Evolutionary conservation across 148 eudicot species (phyloP), one percentile per base, ranked within the genome.

Genomic region (Agrostemma githago): DNA sequence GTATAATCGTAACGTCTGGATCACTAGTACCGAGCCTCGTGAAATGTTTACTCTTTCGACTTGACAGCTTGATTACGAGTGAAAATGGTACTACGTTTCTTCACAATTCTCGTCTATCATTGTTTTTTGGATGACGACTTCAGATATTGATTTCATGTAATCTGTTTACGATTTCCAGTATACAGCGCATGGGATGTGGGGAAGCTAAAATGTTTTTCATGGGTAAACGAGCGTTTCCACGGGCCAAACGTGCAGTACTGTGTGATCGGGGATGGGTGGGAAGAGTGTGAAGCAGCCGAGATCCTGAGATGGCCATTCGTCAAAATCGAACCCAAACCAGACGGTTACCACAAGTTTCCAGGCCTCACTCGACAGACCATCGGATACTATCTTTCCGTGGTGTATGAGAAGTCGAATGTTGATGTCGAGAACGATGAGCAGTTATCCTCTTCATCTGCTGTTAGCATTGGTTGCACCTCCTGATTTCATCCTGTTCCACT

Each of bases 141-240:
- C 34, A 26, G 34, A 26, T 26, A 26, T 20, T 2, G 38, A 12
- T 71, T 12, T 56, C 34, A 14, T 48, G 48, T 7, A 6, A 54
- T 40, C 3, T 21, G 14, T 3, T 70, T 6, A 19, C 56, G 48
- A 66, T 38, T 81, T 80, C 37, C 89, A 94, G 98, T 94, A n/a
- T 94, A 91, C 82, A 94, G 98, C 85, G 87, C 98, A 63, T 89
- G 94, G 96, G 96, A 94, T 68, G 97, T 89, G 11, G 97, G 97
- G 72, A 94, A 94, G 85, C 85, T 77, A 61, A 79, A 77, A 70
- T 94, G 98, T 75, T 94, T 94, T 72, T 75, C 87, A 0, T 86
- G 85, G 90, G 89, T 94, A 68, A 88, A 68, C 74, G 87, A 91
- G 80, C 90, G 97, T 38, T 91, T 88, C 77, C 62, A 68, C 40